Percentiles rank a stretch among this genome's conserved stretches.
phyloP scores from a whole-genome alignment of 2,329 filamentous ascomycete genomes.

The Laburnicola sp. region DNA sequence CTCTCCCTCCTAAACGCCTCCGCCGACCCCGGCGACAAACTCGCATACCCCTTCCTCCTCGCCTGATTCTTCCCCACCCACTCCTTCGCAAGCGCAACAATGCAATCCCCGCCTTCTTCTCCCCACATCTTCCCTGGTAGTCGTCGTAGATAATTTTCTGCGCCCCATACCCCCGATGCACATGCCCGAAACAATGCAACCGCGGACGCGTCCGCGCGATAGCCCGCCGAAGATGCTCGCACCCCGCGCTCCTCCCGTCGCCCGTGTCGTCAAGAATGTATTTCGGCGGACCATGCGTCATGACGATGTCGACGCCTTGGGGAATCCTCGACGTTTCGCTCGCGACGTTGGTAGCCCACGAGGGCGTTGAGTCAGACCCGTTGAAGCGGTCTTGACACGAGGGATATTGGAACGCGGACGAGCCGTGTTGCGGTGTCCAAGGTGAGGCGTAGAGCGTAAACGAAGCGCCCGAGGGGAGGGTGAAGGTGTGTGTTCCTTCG shows the following conservation, averaged over 20 bases:
- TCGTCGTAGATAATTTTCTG: conserved; percentile 40
- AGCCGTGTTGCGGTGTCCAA: conserved; percentile 57
- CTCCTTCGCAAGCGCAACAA: conserved; percentile 18
- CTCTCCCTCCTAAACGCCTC: conserved; percentile 31
- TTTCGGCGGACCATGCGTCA: conserved; percentile 63
- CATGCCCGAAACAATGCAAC: conserved; percentile 64
- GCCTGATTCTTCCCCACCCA: conserved; percentile 29
- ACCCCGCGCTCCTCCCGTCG: conserved; percentile 51
- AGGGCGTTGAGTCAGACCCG: conserved; percentile 20
- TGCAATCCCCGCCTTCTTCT: conserved; percentile 15
- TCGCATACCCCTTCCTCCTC: conserved; percentile 23
- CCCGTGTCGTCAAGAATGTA: conserved; percentile 53
- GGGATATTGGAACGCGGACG: conserved; percentile 59
- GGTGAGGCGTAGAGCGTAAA: conserved; percentile 57
- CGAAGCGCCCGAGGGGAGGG: conserved; percentile 51
- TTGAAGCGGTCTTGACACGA: conserved; percentile 57
- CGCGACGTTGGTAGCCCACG: conserved; percentile 24
- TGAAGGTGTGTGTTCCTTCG: conserved; percentile 55
- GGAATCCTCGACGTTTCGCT: conserved; percentile 33
- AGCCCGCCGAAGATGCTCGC: conserved; percentile 57
- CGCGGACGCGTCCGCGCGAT: conserved; percentile 51
- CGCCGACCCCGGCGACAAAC: conserved; percentile 34
- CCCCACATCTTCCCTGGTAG: neutral
- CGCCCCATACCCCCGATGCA: conserved; percentile 54
- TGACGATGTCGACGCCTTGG: conserved; percentile 56